Evolutionary conservation across 345 rosid species (phyloP).

Genomic region (Populus deltoides): DNA sequence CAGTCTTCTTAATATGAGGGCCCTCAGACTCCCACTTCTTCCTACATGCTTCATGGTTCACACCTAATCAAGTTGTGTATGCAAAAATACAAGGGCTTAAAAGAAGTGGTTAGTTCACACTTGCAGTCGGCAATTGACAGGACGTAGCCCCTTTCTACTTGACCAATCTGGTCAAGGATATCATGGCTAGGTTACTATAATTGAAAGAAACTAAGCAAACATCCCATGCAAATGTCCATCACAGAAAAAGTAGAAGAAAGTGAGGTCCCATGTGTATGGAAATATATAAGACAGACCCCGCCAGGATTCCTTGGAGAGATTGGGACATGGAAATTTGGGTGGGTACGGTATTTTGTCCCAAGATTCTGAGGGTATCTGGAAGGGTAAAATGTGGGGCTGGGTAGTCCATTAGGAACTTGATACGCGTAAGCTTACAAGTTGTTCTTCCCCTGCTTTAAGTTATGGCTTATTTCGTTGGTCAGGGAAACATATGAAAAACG

Average conservation of each 20-base stretch:
- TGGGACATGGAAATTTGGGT: not conserved
- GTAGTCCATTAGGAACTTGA: not conserved
- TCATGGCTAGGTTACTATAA: not conserved
- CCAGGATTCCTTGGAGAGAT: not conserved
- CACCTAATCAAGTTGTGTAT: not conserved
- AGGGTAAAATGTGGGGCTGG: not conserved
- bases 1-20: not conserved
- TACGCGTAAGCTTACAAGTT: not conserved
- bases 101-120: not conserved
- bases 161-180: too few relatives aligned
- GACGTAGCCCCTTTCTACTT: not conserved
- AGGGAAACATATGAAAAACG: not conserved
- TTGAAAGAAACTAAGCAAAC: slow-evolving; percentile 2
- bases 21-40: not conserved
- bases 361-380: not conserved
- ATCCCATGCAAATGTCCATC: not conserved
- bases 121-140: not conserved
- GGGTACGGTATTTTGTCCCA: slow-evolving; percentile 1
- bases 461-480: not conserved
- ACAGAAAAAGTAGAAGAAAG: not conserved
- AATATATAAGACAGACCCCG: not conserved
- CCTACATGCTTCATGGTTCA: not conserved
- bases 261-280: not conserved
- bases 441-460: too few relatives aligned
- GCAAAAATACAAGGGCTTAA: not conserved